Evolutionary conservation across 352 stramenopile species (phyloP).

Genomic region (Phytopythium kandeliae): DNA sequence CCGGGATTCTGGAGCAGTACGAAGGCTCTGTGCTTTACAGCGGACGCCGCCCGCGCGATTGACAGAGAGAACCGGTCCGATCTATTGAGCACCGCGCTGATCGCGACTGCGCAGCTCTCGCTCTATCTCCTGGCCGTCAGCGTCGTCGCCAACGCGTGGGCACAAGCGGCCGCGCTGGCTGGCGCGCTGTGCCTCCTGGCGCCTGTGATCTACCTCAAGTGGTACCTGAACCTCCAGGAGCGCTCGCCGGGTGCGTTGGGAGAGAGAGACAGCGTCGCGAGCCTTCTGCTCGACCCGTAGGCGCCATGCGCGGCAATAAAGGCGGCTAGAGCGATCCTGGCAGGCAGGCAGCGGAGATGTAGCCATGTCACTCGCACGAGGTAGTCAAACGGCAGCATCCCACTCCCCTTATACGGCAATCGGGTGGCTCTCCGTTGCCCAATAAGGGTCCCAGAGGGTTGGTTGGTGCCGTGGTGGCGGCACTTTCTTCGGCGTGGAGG

Average conservation of each 20-base stretch:
- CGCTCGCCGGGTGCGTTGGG: background rate
- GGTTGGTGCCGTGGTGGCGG: conserved; percentile 2
- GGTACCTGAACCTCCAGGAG: conserved; percentile 1
- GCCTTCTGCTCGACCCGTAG: background rate
- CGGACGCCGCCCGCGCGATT: conserved; percentile 20
- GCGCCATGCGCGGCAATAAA: no score
- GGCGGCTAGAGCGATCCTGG: no score
- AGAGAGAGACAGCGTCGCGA: background rate
- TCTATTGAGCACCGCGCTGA: conserved; percentile 33
- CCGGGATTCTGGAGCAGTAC: conserved; percentile 39
- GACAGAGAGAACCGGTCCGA: conserved; percentile 32
- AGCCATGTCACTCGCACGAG: conserved; percentile 2
- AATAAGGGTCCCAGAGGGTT: background rate
- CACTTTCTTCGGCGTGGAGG: conserved; percentile 4
- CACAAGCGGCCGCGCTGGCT: conserved; percentile 22
- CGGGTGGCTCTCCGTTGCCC: background rate
- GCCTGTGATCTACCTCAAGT: conserved; percentile 31
- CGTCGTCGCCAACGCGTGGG: conserved; percentile 37
- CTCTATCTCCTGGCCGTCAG: conserved; percentile 45
- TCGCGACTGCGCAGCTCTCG: conserved; percentile 30
- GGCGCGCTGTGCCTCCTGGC: conserved; percentile 17
- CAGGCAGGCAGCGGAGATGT: no score
- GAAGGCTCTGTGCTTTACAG: conserved; percentile 34
- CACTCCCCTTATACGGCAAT: background rate
- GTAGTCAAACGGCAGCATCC: background rate